Percentiles rank a stretch among this genome's conserved stretches.
Evolutionary conservation across 345 rosid genomes (phyloP).

Genomic region (Moricandia moricandioides): DNA sequence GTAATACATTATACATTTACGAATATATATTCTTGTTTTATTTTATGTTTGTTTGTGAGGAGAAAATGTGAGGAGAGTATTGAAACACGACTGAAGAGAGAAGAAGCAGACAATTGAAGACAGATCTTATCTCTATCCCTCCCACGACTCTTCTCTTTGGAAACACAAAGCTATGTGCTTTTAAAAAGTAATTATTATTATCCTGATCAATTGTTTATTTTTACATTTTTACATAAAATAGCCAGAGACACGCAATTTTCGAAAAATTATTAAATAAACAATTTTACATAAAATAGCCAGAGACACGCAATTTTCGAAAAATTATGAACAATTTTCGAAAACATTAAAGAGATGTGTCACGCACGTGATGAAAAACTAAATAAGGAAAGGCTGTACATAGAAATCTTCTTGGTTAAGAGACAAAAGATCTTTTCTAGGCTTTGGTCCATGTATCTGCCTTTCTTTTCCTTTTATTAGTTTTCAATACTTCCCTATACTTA

Average conservation of each 20-base stretch:
- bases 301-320: constrained; percentile 9
- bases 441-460: constrained; percentile 34
- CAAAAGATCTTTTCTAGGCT: constrained; percentile 33
- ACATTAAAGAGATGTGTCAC: constrained; percentile 32
- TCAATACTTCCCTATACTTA: background rate
- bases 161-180: constrained; percentile 29
- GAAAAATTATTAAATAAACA: no score
- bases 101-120: constrained; percentile 30
- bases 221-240: constrained; percentile 22
- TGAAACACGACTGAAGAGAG: constrained; percentile 37
- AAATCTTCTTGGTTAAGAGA: constrained; percentile 43
- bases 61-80: constrained; percentile 36
- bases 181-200: background rate
- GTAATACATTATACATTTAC: constrained; percentile 22
- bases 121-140: constrained; percentile 38
- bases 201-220: background rate
- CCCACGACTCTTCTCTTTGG: constrained; percentile 39
- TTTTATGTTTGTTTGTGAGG: constrained; percentile 30
- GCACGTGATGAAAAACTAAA: constrained; percentile 38
- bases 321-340: constrained; percentile 14
- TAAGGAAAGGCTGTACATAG: constrained; percentile 38
- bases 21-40: constrained; percentile 16
- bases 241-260: constrained; percentile 12
- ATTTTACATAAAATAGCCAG: constrained; percentile 23
- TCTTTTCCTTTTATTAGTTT: background rate